Conservation (phyloP, 306 rosid species). For the Luffa aegyptiaca region DNA sequence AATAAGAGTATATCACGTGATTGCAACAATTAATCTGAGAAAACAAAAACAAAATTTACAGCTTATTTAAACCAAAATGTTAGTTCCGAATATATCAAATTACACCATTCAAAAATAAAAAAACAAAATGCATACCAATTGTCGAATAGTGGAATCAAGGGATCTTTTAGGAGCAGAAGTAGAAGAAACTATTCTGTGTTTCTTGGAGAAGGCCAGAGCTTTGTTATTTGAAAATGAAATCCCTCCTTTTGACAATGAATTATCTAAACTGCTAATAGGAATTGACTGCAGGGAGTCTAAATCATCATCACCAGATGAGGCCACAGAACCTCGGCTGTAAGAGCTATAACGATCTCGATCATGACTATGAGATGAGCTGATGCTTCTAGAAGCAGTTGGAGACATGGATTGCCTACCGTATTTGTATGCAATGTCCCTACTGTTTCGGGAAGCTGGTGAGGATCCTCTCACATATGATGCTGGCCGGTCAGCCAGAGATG, state of each 20-base stretch:
- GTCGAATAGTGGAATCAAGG: conserved; percentile 62
- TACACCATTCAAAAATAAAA: background rate
- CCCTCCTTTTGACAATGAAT: conserved; percentile 37
- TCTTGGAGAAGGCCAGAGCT: conserved; percentile 47
- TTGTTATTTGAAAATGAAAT: conserved; percentile 38
- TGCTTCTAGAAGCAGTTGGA: conserved; percentile 71
- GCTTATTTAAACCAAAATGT: background rate
- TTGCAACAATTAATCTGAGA: background rate
- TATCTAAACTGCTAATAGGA: conserved; percentile 52
- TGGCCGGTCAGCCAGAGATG: conserved; percentile 76
- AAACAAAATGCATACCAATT: conserved; percentile 35
- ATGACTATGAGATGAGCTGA: conserved; percentile 60
- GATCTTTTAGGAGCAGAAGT: conserved; percentile 65
- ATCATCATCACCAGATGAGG: conserved; percentile 77
- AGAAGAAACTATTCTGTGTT: conserved; percentile 42
- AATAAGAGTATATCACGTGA: background rate
- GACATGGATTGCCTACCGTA: conserved; percentile 62
- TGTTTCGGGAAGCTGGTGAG: conserved; percentile 69
- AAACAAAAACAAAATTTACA: background rate
- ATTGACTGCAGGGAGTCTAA: conserved; percentile 62
- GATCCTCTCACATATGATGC: conserved; percentile 80
- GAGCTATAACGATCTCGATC: conserved; percentile 68
- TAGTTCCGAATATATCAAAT: background rate
- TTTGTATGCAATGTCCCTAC: conserved; percentile 48
- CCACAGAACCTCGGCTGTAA: conserved; percentile 69